Evolutionary conservation across 768 basidiomycete species (phyloP), one percentile per base, ranked within the genome.

Genomic region (Tephrocybe rancida): DNA sequence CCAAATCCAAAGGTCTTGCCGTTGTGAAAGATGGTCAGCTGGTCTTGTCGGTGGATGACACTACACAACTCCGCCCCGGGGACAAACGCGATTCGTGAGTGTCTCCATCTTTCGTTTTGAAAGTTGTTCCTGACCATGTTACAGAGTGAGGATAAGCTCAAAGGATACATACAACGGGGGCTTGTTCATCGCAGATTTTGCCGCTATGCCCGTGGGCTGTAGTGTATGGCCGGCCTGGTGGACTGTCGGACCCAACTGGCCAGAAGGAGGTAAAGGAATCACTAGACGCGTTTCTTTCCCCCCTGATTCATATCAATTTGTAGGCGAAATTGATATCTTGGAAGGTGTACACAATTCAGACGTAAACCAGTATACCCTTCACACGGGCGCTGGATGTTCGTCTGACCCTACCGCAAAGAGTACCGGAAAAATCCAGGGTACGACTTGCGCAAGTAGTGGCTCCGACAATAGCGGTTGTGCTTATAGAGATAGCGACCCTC

Each of bases 151-250:
- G 43, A 87, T 92, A 53, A 78, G 72, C 53, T 76, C 84, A 32
- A 78, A 80, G 61, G 83, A 87, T 60, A 71, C 65, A n/a, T 91
- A 84, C 65, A 79, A 69, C 41, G 66, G 73, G 19, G 89, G 88
- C 3, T 71, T 92, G n/a, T 88, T 92, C 72, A 84, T 92, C 56
- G 76, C 87, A 11, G 89, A 90, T 60, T 79, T 89, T 48, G 73
- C 62, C 50, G 68, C 77, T 3, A 87, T 89, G 86, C 88, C 89
- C 5, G 74, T 80, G 42, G 90, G 88, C 0, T 88, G 86, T 63
- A 74, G 79, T 49, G 77, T 85, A 70, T 70, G 87, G 86, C 68
- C 87, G 16, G 79, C 79, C n/a, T 81, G 68, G 41, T 81, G 77
- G 77, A 70, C 75, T 3, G 71, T 75, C 25, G 82, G 83, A 18